Percentiles rank a stretch among this genome's conserved stretches.
Conservation (phyloP, 768 basidiomycete genomes). For the Trametes gibbosa region DNA sequence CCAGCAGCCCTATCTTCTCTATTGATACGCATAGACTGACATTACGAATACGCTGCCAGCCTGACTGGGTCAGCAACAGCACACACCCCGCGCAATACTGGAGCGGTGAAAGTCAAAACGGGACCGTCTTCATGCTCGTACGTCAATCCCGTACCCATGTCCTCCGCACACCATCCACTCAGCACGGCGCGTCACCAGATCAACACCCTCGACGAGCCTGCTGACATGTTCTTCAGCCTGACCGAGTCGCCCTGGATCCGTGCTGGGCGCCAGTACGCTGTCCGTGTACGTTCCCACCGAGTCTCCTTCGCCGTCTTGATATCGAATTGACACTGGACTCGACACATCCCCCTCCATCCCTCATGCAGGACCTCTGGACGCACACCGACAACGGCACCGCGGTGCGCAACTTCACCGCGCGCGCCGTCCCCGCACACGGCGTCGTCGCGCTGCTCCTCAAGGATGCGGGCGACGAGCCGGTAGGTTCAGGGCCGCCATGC, state of each 20-base stretch:
- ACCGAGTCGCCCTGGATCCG: constrained; percentile 72
- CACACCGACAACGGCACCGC: constrained; percentile 71
- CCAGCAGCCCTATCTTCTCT: too few species aligned
- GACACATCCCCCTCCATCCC: background rate
- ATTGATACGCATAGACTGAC: too few species aligned
- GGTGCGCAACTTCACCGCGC: constrained; percentile 56
- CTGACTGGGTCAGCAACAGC: constrained; percentile 36
- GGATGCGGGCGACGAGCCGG: constrained; percentile 68
- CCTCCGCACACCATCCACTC: too few species aligned
- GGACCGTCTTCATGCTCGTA: constrained; percentile 67
- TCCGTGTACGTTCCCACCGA: constrained; percentile 45
- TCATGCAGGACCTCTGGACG: constrained; percentile 61
- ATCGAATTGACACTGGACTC: too few species aligned
- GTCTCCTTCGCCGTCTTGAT: background rate
- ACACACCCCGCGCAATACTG: constrained; percentile 69
- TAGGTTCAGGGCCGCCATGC: constrained; percentile 54
- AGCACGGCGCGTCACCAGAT: constrained; percentile 36
- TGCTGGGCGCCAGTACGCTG: constrained; percentile 62
- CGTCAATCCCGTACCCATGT: constrained; percentile 28
- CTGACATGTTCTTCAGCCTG: constrained; percentile 58
- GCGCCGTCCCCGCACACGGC: constrained; percentile 61
- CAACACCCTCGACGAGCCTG: constrained; percentile 54
- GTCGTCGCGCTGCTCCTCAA: constrained; percentile 64
- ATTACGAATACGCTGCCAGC: background rate
- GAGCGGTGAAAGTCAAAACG: constrained; percentile 65